Evolutionary conservation across 352 stramenopile species (phyloP), one percentile per base, ranked within the genome.

Genomic region (Phytophthora chlamydospora): DNA sequence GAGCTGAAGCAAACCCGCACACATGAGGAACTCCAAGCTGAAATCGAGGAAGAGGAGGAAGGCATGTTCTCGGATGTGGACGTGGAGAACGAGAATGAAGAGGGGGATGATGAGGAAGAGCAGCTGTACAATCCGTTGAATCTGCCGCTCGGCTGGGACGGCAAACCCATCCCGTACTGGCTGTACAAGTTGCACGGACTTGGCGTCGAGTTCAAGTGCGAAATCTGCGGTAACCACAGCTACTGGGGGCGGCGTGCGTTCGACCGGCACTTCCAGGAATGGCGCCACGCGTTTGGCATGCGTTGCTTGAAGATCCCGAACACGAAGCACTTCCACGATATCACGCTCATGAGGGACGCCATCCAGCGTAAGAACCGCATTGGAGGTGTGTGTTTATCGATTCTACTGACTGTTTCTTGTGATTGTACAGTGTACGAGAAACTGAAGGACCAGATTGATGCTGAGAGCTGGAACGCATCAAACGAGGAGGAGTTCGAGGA

Each of bases 291-390:
- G 6, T 96, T 99, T 74, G 97, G 97, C 65, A 99, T 99, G 98
- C 93, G 94, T 29, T 98, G 96, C 68, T 82, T 99, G 31, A 96
- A 96, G 32, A 99, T 99, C 74, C 98, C 98, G 6, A 99, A 99
- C 78, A 99, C 97, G 13, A 99, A 99, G 66, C 97, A 99, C 68
- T 99, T 99, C 76, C 97, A 99, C 80, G 97, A 99, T 50, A 98
- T 99, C 39, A 99, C 92, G 24, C 92, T 96, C 49, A 99, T 99
- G 75, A 94, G 97, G 51, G 98, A 99, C 75, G 97, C 96, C 31
- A 93, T 91, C 42, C 78, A 88, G 41, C 44, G 81, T 93, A 80
- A 57, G 80, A 76, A 19, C 29, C 33, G 17, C 17, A 11, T 58
- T 67, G 16, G 50, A 12, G 6, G n/a, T 44, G 21, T 9, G 11